These are phyloP conservation scores for Oryza brachyantha DNA, from an alignment of 176 grass and related monocot genomes.

Conservation along the genomic window DNA sequence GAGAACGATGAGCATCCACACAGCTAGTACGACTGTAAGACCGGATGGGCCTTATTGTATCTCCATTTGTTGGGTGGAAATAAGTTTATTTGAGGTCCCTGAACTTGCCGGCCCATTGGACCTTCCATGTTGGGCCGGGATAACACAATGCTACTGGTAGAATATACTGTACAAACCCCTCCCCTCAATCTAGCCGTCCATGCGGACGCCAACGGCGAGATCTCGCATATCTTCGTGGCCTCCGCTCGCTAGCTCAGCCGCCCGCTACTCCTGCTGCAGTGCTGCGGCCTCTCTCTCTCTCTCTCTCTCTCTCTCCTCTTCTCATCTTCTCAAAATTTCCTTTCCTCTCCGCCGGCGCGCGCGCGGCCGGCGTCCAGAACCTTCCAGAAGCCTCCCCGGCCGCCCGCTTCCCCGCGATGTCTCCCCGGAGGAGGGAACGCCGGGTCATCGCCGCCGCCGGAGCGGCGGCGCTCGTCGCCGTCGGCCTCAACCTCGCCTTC, in stretches of 20 bases:
- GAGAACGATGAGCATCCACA: too few relatives aligned
- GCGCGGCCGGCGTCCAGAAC: background rate
- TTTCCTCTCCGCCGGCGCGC: background rate
- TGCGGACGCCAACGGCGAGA: background rate
- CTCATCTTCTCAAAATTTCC: background rate
- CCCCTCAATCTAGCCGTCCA: conserved; percentile 23
- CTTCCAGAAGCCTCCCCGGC: conserved; percentile 19
- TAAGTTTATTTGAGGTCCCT: too few relatives aligned
- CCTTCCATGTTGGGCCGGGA: too few relatives aligned
- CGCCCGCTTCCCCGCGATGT: conserved; percentile 41
- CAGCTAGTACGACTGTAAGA: too few relatives aligned
- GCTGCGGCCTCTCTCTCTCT: too few relatives aligned
- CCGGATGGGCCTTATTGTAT: too few relatives aligned
- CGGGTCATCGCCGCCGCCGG: conserved; percentile 52
- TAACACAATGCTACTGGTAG: too few relatives aligned
- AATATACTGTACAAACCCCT: too few relatives aligned
- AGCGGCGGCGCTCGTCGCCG: conserved; percentile 67
- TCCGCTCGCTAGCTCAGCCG: conserved; percentile 22
- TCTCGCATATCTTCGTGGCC: conserved; percentile 33
- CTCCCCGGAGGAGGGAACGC: conserved; percentile 47
- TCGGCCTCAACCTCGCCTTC: conserved; percentile 81
- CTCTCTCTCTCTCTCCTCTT: conserved; percentile 8
- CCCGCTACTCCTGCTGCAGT: too few relatives aligned
- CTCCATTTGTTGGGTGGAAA: too few relatives aligned
- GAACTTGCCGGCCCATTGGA: too few relatives aligned